Base-by-base conservation (phyloP, 768 basidiomycete genomes). In the Melanogaster broomeanus region DNA sequence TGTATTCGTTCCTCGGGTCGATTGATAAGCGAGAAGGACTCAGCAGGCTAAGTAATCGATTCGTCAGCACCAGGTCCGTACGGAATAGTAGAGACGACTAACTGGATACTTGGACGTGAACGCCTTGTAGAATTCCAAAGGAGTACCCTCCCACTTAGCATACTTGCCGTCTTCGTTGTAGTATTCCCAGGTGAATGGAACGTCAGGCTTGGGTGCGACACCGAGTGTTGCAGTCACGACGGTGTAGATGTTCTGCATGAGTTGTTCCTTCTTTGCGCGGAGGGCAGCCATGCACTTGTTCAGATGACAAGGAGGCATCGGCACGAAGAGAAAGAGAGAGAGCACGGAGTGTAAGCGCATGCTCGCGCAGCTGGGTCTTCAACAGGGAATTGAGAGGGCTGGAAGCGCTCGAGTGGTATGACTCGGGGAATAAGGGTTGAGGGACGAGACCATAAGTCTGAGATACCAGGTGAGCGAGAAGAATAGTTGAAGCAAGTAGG, bases 11-110 rank as follows among this genome's bases (percentile, higher is more conserved):
- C 22, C 96, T 82, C 10, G 96, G 95, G 66, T 98, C 96, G n/a
- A 61, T 98, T 88, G 68, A 98, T 93, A 12, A 98, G 79, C 33
- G 93, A 96, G 78, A 98, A 96, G 2, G 79, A 85, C 22, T 93
- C 89, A 3, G 75, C 64, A 2, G 85, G 83, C 82, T 89, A 48
- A 18, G 45, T 34, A 49, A 24, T 9, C n/a, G n/a, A 8, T 12
- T 13, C 42, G 48, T 51, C 27, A 57, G 28, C 12, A 12, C 21
- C 25, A 50, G 48, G 37, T 41, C 21, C 30, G 16, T 41, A 22
- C 38, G 39, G 37, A 22, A 18, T 28, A 38, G 33, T n/a, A 45
- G 50, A 44, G 40, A 21, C 27, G 37, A 71, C 78, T 22, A 51
- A 85, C 84, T 19, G 81, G 67, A 62, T 79, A 81, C 44, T 80